These are phyloP conservation scores for Hypomontagnella submonticulosa DNA, from an alignment of 495 filamentous ascomycete species.

Conservation along the genomic window DNA sequence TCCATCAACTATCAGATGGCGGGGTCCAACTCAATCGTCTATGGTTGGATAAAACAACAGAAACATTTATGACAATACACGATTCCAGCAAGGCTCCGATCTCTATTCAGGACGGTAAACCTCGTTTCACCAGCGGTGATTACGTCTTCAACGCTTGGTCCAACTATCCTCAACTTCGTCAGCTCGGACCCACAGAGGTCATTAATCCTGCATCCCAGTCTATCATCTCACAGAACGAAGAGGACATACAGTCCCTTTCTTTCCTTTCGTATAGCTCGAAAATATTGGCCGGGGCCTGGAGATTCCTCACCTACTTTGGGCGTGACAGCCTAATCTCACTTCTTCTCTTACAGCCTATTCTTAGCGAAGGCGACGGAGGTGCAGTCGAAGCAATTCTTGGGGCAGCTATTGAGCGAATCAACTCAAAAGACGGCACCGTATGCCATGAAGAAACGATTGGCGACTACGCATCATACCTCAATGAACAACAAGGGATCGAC, in stretches of 20 bases:
- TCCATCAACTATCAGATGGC: constrained; percentile 50
- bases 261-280: constrained; percentile 73
- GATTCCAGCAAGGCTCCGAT: constrained; percentile 38
- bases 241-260: constrained; percentile 63
- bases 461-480: constrained; percentile 71
- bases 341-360: constrained; percentile 66
- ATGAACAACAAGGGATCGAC: constrained; percentile 62
- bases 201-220: constrained; percentile 59
- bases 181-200: constrained; percentile 60
- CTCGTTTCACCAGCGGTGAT: constrained; percentile 60
- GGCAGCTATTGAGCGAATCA: constrained; percentile 68
- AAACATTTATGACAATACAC: constrained; percentile 60
- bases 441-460: constrained; percentile 76
- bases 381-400: constrained; percentile 70
- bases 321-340: constrained; percentile 71
- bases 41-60: constrained; percentile 73
- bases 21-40: constrained; percentile 60
- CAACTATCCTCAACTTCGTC: constrained; percentile 70
- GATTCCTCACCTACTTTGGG: constrained; percentile 75
- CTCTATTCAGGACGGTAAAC: constrained; percentile 53
- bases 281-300: constrained; percentile 72
- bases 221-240: constrained; percentile 58
- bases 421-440: constrained; percentile 67
- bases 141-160: constrained; percentile 69
- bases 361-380: constrained; percentile 65